phyloP scores from a whole-genome alignment of 2,329 filamentous ascomycete species.

The Pseudonectria buxi region DNA sequence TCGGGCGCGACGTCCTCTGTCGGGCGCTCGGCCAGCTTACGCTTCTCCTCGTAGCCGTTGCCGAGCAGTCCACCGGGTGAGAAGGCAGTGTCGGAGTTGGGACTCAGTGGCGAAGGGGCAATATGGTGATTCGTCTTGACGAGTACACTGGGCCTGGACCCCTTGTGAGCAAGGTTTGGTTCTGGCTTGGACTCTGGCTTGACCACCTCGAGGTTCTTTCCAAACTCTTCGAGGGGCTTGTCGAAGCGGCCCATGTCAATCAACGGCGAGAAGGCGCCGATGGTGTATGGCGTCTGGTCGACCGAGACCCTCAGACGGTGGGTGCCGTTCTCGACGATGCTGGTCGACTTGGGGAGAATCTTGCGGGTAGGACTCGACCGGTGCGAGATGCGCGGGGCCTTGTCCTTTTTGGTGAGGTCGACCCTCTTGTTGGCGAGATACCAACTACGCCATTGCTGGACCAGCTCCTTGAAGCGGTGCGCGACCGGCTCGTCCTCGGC shows the following conservation, averaged over 20 bases:
- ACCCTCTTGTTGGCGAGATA: conserved; percentile 71
- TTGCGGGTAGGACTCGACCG: conserved; percentile 6
- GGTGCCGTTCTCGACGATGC: conserved; percentile 10
- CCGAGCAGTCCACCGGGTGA: conserved; percentile 46
- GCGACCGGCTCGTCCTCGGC: conserved; percentile 65
- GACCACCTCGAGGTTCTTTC: conserved; percentile 33
- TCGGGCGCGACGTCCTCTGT: conserved; percentile 22
- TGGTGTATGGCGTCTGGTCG: conserved; percentile 51
- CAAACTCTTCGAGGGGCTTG: conserved; percentile 43
- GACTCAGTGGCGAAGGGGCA: conserved; percentile 6
- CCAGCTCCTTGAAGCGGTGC: conserved; percentile 59
- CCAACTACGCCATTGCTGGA: conserved; percentile 87
- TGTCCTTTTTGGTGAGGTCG: conserved; percentile 35
- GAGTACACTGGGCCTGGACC: conserved; percentile 6
- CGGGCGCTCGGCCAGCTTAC: conserved; percentile 31
- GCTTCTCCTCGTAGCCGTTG: conserved; percentile 38
- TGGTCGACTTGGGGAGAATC: conserved; percentile 37
- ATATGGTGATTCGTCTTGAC: conserved; percentile 25
- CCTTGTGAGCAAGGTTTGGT: conserved; percentile 13
- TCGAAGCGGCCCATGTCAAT: conserved; percentile 56
- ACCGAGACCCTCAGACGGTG: conserved; percentile 30
- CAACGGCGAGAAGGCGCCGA: conserved; percentile 62
- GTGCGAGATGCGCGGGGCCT: conserved; percentile 8
- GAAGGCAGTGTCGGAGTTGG: conserved; percentile 36
- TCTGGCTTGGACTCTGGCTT: conserved; percentile 8